phyloP scores from a whole-genome alignment of 768 basidiomycete genomes.

The Asterophora lycoperdoides region DNA sequence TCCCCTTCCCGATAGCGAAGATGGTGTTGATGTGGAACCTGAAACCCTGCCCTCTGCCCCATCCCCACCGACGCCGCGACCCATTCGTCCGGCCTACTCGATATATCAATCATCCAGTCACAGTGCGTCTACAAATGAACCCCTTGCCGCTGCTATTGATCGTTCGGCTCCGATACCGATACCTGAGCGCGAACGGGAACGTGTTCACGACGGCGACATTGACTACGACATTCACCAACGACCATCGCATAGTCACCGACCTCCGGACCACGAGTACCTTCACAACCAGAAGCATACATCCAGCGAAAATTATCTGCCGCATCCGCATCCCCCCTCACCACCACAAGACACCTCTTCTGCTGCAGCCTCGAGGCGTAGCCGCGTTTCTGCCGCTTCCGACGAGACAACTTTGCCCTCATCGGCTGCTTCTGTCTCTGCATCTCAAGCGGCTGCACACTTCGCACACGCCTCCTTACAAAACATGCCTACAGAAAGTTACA shows the following conservation, averaged over 20 bases:
- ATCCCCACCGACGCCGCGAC: slow-evolving; percentile 3
- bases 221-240: slow-evolving; percentile 14
- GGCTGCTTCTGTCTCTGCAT: slow-evolving; percentile 6
- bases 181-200: slow-evolving; percentile 8
- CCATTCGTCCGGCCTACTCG: neutral
- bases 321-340: slow-evolving; percentile 1
- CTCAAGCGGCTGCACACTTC: slow-evolving; percentile 17
- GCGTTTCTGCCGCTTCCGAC: slow-evolving; percentile 1
- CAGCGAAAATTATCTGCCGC: neutral
- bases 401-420: neutral
- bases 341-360: neutral
- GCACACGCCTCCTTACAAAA: slow-evolving; percentile 40
- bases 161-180: slow-evolving; percentile 7
- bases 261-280: slow-evolving; percentile 6
- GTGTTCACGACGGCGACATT: neutral
- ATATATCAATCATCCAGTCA: slow-evolving; percentile 9
- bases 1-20: slow-evolving; percentile 34
- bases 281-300: slow-evolving; percentile 18
- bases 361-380: neutral
- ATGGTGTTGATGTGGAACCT: slow-evolving; percentile 13
- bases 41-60: slow-evolving; percentile 18
- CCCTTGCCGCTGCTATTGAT: neutral
- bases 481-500: slow-evolving; percentile 36
- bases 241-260: slow-evolving; percentile 24
- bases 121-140: slow-evolving; percentile 2